Percentiles rank a stretch among this genome's conserved stretches.
Evolutionary conservation across 2,329 filamentous ascomycete genomes (phyloP).

Genomic region (Talaromyces sp.): DNA sequence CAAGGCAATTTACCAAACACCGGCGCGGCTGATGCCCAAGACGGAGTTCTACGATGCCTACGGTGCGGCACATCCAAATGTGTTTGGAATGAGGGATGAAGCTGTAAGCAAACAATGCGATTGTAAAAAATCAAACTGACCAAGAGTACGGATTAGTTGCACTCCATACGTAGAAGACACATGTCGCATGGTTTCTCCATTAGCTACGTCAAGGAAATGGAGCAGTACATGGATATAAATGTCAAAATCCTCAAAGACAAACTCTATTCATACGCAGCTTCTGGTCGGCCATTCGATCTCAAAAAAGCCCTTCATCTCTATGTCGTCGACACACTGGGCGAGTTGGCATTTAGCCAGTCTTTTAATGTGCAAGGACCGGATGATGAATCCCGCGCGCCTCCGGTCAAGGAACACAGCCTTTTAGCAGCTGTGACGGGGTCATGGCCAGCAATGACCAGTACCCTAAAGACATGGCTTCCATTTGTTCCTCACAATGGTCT

Average conservation of each 20-base stretch:
- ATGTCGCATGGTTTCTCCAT: background rate
- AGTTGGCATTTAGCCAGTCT: background rate
- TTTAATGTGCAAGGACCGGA: background rate
- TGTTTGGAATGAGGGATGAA: slow-evolving; percentile 31
- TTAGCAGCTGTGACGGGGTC: background rate
- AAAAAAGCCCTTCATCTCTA: background rate
- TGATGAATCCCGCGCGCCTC: background rate
- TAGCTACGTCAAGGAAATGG: background rate
- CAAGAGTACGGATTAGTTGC: background rate
- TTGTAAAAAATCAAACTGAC: background rate
- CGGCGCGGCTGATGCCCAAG: slow-evolving; percentile 25
- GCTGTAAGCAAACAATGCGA: background rate
- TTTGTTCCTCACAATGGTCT: background rate
- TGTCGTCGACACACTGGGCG: background rate
- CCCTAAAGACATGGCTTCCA: background rate
- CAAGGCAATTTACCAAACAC: slow-evolving; percentile 23
- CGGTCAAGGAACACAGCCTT: background rate
- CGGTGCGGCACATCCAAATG: slow-evolving; percentile 25
- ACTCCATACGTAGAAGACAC: background rate
- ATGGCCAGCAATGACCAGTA: background rate
- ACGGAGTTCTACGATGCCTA: slow-evolving; percentile 33
- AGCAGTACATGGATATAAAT: background rate
- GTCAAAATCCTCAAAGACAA: background rate
- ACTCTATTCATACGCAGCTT: background rate
- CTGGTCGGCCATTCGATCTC: background rate